phyloP scores from a whole-genome alignment of 305 asterid species.

The Nicotiana rustica region DNA sequence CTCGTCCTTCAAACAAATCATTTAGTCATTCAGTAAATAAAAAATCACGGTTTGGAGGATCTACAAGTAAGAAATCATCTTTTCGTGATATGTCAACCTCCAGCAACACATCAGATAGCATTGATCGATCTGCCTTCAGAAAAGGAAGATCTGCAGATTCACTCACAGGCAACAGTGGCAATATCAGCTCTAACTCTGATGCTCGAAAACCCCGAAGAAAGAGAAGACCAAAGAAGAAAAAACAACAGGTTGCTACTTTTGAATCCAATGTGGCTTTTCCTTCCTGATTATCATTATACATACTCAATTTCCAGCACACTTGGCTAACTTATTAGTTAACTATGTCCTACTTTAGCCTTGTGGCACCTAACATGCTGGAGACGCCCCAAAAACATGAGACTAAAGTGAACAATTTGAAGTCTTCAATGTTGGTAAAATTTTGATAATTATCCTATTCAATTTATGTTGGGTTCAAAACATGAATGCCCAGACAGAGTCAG shows the following conservation, averaged over 20 bases:
- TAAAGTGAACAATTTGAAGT: neutral
- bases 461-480: neutral
- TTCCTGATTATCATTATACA: neutral
- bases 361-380: neutral
- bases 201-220: conserved; percentile 89
- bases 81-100: conserved; percentile 63
- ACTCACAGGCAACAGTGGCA: conserved; percentile 75
- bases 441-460: neutral
- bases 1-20: conserved; percentile 74
- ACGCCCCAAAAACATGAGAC: neutral
- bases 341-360: neutral
- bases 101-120: conserved; percentile 76
- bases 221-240: conserved; percentile 84
- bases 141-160: conserved; percentile 60
- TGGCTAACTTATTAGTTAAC: neutral
- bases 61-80: conserved; percentile 57
- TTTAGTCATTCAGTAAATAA: conserved; percentile 47
- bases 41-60: conserved; percentile 62
- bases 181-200: conserved; percentile 78
- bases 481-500: neutral
- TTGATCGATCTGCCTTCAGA: conserved; percentile 53
- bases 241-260: conserved; percentile 47
- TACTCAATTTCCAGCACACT: conserved; percentile 24
- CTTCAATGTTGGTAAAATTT: neutral
- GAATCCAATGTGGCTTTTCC: conserved; percentile 17